Evolutionary conservation across 208 protist species (phyloP), one percentile per base, ranked within the genome.

Genomic region (Crithidia bombi): DNA sequence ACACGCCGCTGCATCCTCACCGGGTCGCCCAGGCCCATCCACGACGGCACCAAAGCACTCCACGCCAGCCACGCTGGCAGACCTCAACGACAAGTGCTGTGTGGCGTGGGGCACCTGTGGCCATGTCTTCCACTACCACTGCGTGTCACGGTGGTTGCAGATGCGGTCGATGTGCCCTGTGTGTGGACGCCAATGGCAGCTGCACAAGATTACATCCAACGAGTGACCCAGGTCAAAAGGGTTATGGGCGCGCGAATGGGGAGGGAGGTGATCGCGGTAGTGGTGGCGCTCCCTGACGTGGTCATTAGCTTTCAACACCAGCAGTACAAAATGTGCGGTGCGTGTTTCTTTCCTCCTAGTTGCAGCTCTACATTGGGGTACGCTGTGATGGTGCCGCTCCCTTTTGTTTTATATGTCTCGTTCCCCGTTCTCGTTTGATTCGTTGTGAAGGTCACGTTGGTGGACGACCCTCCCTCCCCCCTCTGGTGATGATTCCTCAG

Each of bases 21-120:
- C 23, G 50, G 21, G 46, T 51, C 4, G 21, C 14, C 21, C 41
- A 4, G 19, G 30, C 2, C 17, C 36, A 9, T 5, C 25, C 46
- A 62, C 38, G 14, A 46, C 67, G 23, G 47, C 26, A 19, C 12
- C 43, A 3, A 41, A 11, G 25, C 39, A 47, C 30, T 3, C 54
- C 19, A 61, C 66, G 17, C 62, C 47, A 7, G 54, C 68, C 25
- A 64, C 43, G 12, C 39, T 69, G 46, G 67, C 44, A 0, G 67
- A 75, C 32, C 23, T 75, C 5, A 61, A 64, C 5, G 62, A 65
- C 5, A 63, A 61, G 66, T 85, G 80, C 47, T 57, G 62, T 26
- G 93, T 98, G 14, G 96, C 95, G 12, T 99, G 98, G 97, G 86
- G 89, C 23, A 61, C 46, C 52, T 94, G 89, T 41, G 79, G 81